phyloP scores from a whole-genome alignment of 345 rosid genomes.

The Arabidopsis thaliana region DNA sequence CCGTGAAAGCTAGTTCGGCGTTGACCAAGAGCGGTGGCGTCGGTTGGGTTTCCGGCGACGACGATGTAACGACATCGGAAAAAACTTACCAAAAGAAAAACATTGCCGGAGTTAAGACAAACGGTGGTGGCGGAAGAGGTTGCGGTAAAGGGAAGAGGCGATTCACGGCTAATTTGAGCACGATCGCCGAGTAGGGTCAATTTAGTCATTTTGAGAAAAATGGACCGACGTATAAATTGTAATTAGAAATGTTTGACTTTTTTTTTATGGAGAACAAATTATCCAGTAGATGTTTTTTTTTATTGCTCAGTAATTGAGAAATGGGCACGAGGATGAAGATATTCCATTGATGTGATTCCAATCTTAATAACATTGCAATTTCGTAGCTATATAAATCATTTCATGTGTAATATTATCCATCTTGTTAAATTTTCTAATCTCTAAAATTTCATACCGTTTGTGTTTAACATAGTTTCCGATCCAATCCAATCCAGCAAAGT shows the following conservation, averaged over 20 bases:
- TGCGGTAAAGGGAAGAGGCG: constrained; percentile 50
- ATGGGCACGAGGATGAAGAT: constrained; percentile 24
- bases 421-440: too few relatives aligned
- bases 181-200: constrained; percentile 71
- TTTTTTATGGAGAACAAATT: constrained; percentile 14
- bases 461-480: neutral
- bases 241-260: constrained; percentile 37
- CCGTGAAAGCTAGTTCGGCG: constrained; percentile 97
- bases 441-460: neutral
- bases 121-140: constrained; percentile 34
- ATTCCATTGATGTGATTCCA: constrained; percentile 30
- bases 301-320: constrained; percentile 27
- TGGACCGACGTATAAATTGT: constrained; percentile 36
- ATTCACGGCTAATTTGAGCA: constrained; percentile 61
- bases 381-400: neutral
- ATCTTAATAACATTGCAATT: constrained; percentile 27
- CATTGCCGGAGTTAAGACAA: constrained; percentile 17
- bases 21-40: constrained; percentile 46
- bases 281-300: constrained; percentile 21
- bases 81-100: constrained; percentile 4
- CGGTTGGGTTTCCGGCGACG: constrained; percentile 27
- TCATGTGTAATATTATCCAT: neutral
- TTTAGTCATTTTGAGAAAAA: constrained; percentile 23
- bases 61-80: neutral
- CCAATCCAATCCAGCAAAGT: too few relatives aligned